These are phyloP conservation scores for Eutypella sp. DNA, from an alignment of 2,329 filamentous ascomycete species.

Conservation along the genomic window DNA sequence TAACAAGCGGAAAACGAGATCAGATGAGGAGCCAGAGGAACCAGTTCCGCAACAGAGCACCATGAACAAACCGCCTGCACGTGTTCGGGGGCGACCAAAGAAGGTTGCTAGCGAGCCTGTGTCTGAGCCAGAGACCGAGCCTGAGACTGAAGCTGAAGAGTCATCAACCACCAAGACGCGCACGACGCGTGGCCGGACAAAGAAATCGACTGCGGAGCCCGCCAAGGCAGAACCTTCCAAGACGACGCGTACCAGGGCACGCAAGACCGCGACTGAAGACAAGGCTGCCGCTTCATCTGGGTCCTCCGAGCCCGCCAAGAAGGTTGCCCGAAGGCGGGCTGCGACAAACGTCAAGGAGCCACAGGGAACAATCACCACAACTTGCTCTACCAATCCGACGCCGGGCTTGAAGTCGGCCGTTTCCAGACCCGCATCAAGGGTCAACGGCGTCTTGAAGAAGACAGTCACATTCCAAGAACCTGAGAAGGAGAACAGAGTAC, in stretches of 20 bases:
- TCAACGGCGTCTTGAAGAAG: constrained; percentile 40
- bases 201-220: constrained; percentile 30
- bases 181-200: constrained; percentile 39
- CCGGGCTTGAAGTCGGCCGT: constrained; percentile 37
- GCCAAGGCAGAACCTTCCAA: constrained; percentile 23
- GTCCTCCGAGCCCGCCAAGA: constrained; percentile 30
- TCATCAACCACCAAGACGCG: constrained; percentile 22
- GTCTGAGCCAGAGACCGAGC: constrained; percentile 22
- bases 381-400: constrained; percentile 27
- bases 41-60: constrained; percentile 22
- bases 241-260: constrained; percentile 22
- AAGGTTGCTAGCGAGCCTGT: constrained; percentile 32
- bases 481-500: constrained; percentile 59
- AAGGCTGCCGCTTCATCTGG: constrained; percentile 19
- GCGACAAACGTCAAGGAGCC: constrained; percentile 34
- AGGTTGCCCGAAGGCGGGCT: constrained; percentile 30
- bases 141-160: constrained; percentile 23
- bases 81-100: constrained; percentile 42
- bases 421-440: constrained; percentile 22
- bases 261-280: constrained; percentile 23
- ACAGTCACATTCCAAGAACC: constrained; percentile 59
- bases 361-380: constrained; percentile 32
- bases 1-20: constrained; percentile 49
- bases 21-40: constrained; percentile 49
- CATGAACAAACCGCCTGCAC: constrained; percentile 30